These are phyloP conservation scores for Astrephomene gubernaculifera DNA, from an alignment of 139 green algal species.

Conservation along the genomic window DNA sequence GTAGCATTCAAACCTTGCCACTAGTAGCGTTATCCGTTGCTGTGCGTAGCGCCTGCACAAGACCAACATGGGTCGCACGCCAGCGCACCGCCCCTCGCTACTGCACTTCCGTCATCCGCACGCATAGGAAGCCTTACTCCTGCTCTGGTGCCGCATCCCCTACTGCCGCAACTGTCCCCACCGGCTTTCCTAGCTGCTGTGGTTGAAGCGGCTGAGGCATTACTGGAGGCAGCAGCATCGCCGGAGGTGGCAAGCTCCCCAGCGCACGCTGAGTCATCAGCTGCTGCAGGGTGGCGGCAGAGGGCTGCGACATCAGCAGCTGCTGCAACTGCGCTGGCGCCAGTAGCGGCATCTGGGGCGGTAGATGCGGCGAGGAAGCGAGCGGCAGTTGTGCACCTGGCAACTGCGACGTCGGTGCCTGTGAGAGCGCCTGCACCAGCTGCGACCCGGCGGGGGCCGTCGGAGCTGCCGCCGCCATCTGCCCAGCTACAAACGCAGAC, in stretches of 20 bases:
- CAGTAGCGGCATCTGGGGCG: not conserved
- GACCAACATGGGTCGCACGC: too few relatives aligned
- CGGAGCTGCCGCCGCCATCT: not conserved
- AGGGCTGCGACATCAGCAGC: constrained; percentile 17
- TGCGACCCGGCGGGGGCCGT: not conserved
- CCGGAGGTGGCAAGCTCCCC: not conserved
- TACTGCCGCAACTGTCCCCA: not conserved
- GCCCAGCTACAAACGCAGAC: not conserved
- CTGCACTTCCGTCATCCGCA: too few relatives aligned
- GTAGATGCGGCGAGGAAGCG: too few relatives aligned
- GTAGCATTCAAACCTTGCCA: too few relatives aligned
- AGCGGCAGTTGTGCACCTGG: not conserved
- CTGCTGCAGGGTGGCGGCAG: not conserved
- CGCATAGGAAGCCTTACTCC: not conserved
- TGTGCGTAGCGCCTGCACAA: too few relatives aligned
- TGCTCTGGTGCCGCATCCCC: not conserved
- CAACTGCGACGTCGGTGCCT: too few relatives aligned
- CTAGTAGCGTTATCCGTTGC: too few relatives aligned
- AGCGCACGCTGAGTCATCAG: constrained; percentile 15
- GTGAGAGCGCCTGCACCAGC: constrained; percentile 1
- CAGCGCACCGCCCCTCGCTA: too few relatives aligned
- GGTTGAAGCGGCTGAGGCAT: not conserved
- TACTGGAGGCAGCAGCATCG: not conserved
- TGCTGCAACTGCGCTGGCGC: constrained; percentile 14
- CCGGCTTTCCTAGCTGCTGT: not conserved